A percentile compares a stretch with the other conserved stretches of the same genome.
These are phyloP conservation scores for Microbotryum intermedium DNA, from an alignment of 1,284 basidiomycete species.

Conservation along the genomic window DNA sequence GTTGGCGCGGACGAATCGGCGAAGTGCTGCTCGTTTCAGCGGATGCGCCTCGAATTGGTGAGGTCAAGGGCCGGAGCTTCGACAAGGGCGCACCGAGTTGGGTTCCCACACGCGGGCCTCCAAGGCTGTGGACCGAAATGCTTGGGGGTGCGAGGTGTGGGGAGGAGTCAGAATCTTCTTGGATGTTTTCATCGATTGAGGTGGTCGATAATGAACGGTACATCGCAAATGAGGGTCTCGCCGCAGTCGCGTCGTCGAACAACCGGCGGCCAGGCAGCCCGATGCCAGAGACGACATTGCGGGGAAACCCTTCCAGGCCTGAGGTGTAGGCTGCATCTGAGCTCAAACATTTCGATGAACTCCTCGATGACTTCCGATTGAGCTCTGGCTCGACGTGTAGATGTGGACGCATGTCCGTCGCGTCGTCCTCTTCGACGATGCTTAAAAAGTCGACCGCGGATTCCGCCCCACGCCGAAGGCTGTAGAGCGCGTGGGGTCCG, in stretches of 20 bases:
- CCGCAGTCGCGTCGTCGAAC: neutral
- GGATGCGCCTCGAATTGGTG: neutral
- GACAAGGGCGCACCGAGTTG: neutral
- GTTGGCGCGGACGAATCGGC: slow-evolving; percentile 4
- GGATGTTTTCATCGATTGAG: neutral
- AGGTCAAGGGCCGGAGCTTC: neutral
- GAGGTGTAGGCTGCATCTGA: neutral
- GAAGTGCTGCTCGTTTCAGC: neutral
- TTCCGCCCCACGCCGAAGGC: slow-evolving; percentile 22
- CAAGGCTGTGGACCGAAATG: slow-evolving; percentile 1
- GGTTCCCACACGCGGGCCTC: neutral
- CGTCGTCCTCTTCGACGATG: slow-evolving; percentile 28
- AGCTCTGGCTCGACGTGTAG: neutral
- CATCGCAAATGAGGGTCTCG: slow-evolving; percentile 4
- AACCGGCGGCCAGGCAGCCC: neutral
- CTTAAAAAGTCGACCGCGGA: slow-evolving; percentile 29
- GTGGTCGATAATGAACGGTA: neutral
- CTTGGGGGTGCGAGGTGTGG: neutral
- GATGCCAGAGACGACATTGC: neutral
- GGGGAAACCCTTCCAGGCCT: neutral
- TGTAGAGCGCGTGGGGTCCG: slow-evolving; percentile 15
- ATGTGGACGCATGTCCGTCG: neutral
- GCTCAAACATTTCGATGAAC: neutral
- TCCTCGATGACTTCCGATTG: neutral
- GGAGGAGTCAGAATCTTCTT: neutral